phyloP scores from a whole-genome alignment of 768 basidiomycete species.

The Serendipita indica region DNA sequence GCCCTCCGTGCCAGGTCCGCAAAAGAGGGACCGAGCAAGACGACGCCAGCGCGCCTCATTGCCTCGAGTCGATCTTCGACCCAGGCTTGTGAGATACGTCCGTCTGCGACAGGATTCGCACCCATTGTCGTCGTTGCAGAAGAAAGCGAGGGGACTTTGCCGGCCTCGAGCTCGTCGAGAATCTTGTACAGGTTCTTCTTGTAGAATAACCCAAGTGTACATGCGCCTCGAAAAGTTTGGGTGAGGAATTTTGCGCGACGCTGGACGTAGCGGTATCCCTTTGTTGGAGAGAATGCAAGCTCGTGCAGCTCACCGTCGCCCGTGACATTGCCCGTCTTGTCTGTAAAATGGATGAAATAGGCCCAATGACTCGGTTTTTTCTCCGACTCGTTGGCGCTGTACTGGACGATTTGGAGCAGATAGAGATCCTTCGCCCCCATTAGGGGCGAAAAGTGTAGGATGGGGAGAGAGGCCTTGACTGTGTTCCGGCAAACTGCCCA shows the following conservation, averaged over 20 bases:
- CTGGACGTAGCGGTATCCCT: not conserved
- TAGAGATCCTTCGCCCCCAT: slow-evolving; percentile 9
- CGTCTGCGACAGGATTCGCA: not conserved
- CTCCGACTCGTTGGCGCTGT: not conserved
- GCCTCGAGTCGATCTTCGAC: slow-evolving; percentile 2
- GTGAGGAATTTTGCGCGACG: not conserved
- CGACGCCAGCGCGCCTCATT: not conserved
- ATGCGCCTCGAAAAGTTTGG: not conserved
- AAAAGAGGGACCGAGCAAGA: not conserved
- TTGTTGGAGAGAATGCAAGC: not conserved
- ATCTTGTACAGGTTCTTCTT: slow-evolving; percentile 8
- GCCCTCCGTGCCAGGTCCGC: not conserved
- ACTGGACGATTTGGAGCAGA: slow-evolving; percentile 5
- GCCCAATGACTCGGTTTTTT: slow-evolving; percentile 1
- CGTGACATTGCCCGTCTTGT: not conserved
- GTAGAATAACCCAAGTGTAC: slow-evolving; percentile 4
- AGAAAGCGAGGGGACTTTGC: not conserved
- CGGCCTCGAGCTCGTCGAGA: not conserved
- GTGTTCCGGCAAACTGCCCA: too few relatives aligned
- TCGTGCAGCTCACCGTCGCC: slow-evolving; percentile 6
- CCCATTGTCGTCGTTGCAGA: not conserved
- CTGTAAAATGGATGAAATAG: not conserved
- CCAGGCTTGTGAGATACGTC: not conserved
- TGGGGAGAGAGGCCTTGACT: not conserved
- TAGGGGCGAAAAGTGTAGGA: not conserved